A percentile compares a stretch with the other conserved stretches of the same genome.
Conservation (phyloP, 2,329 filamentous ascomycete genomes). For the Boeremia lycopersici region DNA sequence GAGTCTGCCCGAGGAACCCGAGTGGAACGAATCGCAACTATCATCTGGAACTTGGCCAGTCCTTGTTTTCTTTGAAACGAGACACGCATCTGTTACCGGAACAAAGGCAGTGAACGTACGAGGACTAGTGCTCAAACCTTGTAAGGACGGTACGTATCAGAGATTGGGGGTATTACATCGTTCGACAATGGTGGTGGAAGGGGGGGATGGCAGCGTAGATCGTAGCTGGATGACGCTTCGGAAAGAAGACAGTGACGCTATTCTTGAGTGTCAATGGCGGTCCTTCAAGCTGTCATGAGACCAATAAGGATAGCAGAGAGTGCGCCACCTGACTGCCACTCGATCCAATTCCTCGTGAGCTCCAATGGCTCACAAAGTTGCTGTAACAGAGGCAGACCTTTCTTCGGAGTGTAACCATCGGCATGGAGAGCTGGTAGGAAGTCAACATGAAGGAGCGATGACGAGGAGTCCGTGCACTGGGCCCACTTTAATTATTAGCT, state of each 20-base stretch:
- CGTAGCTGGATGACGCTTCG: not conserved
- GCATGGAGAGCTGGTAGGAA: too few relatives aligned
- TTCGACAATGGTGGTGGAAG: too few relatives aligned
- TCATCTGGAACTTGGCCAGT: not conserved
- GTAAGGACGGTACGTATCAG: not conserved
- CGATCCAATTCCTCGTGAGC: too few relatives aligned
- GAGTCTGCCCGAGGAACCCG: not conserved
- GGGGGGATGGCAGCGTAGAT: not conserved
- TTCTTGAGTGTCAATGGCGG: not conserved
- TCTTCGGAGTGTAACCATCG: too few relatives aligned
- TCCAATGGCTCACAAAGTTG: too few relatives aligned
- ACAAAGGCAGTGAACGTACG: not conserved
- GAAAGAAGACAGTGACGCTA: not conserved
- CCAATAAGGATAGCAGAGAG: not conserved
- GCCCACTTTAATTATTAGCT: constrained; percentile 4
- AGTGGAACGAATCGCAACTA: not conserved
- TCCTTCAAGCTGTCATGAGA: not conserved
- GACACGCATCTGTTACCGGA: not conserved
- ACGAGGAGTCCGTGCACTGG: not conserved
- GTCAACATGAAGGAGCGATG: not conserved
- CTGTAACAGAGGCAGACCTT: too few relatives aligned
- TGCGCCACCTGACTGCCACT: too few relatives aligned
- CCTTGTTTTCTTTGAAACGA: not conserved
- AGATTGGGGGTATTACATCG: not conserved
- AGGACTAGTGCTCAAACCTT: not conserved